These are phyloP conservation scores for Coniophora puteana DNA, from an alignment of 1,284 basidiomycete species.

Conservation along the genomic window DNA sequence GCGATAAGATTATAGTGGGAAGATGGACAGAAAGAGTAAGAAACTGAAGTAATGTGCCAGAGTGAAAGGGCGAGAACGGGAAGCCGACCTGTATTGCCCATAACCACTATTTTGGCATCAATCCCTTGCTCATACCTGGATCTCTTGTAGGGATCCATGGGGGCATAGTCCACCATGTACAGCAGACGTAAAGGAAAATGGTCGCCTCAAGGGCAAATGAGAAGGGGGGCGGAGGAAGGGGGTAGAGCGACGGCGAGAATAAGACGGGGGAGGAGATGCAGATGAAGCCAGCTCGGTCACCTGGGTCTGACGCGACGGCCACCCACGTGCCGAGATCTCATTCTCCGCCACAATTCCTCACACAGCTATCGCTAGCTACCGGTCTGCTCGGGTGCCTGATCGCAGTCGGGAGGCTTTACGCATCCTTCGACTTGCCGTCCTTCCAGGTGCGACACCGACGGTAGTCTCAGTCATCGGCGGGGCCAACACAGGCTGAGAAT, in stretches of 20 bases:
- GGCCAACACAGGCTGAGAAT: too few species aligned
- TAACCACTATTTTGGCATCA: conserved; percentile 96
- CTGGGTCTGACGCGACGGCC: conserved; percentile 25
- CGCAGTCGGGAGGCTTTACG: too few species aligned
- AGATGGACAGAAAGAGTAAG: conserved; percentile 8
- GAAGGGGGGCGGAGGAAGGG: conserved; percentile 25
- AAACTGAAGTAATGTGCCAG: conserved; percentile 1
- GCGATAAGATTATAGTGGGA: conserved; percentile 3
- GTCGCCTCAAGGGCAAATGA: conserved; percentile 34
- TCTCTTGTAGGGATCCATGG: conserved; percentile 59
- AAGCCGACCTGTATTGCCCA: conserved; percentile 85
- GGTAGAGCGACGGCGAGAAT: conserved; percentile 17
- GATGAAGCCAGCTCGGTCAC: conserved; percentile 18
- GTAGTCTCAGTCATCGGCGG: too few species aligned
- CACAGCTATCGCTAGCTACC: too few species aligned
- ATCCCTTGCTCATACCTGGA: conserved; percentile 75
- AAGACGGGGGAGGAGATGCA: conserved; percentile 13
- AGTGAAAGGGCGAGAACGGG: conserved; percentile 9
- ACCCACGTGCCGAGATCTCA: conserved; percentile 25
- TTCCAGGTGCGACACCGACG: too few species aligned
- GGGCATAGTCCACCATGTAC: conserved; percentile 42
- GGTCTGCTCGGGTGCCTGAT: too few species aligned
- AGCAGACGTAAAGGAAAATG: conserved; percentile 24
- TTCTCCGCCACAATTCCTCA: conserved; percentile 3
- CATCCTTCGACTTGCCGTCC: too few species aligned